Percentiles rank a stretch among this genome's conserved stretches.
phyloP scores from a whole-genome alignment of 768 basidiomycete genomes.

The Lactarius vividus region DNA sequence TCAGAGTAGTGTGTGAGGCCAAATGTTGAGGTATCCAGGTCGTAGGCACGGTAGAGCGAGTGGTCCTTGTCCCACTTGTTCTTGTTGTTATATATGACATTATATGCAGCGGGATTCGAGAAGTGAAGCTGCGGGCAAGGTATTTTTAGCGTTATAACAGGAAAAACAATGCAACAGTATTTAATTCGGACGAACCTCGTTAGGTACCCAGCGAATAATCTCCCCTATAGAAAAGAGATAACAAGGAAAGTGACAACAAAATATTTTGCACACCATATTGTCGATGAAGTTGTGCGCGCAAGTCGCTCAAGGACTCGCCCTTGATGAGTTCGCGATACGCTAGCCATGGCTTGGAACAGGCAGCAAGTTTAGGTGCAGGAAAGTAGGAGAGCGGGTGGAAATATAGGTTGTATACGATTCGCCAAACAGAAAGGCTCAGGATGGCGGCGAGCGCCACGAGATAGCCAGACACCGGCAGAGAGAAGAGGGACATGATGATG shows the following conservation, averaged over 20 bases:
- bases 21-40: background rate
- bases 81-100: conserved; percentile 3
- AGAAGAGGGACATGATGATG: background rate
- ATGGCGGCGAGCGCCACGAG: background rate
- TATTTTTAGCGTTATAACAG: too few species aligned
- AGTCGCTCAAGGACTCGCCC: background rate
- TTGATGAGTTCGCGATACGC: background rate
- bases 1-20: conserved; percentile 2
- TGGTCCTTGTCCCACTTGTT: conserved; percentile 1
- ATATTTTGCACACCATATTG: background rate
- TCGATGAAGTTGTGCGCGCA: background rate
- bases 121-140: background rate
- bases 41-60: conserved; percentile 1
- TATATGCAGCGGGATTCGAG: background rate
- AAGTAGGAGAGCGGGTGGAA: background rate
- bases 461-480: background rate
- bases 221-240: background rate
- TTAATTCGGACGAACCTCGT: background rate
- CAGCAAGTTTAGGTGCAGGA: background rate
- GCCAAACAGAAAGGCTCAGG: background rate
- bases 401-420: background rate
- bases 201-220: background rate
- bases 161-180: too few species aligned
- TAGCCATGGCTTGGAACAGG: background rate
- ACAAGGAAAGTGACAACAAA: background rate